Conservation (phyloP, 371 early-diverging fungal genomes). For the Thermomucor indicae-seudaticae region DNA sequence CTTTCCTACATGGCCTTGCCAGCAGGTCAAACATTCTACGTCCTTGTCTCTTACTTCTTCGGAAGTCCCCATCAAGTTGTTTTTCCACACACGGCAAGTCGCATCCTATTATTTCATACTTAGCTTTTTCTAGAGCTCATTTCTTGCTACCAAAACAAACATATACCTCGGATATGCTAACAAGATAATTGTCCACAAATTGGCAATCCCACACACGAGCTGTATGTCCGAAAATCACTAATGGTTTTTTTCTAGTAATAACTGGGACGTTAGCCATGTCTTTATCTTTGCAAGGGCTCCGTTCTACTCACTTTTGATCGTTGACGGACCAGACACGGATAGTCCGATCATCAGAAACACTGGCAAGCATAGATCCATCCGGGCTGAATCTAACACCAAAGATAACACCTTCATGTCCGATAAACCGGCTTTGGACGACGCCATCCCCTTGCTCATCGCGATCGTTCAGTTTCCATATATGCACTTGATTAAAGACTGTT, state of each 20-base stretch:
- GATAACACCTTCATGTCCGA: slow-evolving; percentile 79
- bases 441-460: slow-evolving; percentile 40
- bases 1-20: slow-evolving; percentile 80
- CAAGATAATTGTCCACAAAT: slow-evolving; percentile 52
- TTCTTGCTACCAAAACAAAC: not conserved
- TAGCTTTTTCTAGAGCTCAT: not conserved
- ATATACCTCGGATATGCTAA: slow-evolving; percentile 60
- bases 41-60: slow-evolving; percentile 15
- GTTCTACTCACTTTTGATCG: slow-evolving; percentile 4
- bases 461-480: slow-evolving; percentile 61
- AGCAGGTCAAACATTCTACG: slow-evolving; percentile 58
- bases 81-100: slow-evolving; percentile 79
- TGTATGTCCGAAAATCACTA: slow-evolving; percentile 73
- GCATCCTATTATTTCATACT: slow-evolving; percentile 49
- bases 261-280: not conserved
- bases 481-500: slow-evolving; percentile 80
- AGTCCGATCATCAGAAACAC: slow-evolving; percentile 86
- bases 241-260: slow-evolving; percentile 27
- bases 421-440: slow-evolving; percentile 40
- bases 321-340: slow-evolving; percentile 71
- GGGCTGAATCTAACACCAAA: slow-evolving; percentile 74
- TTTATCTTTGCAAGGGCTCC: not conserved
- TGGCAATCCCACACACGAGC: slow-evolving; percentile 83
- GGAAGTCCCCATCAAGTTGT: slow-evolving; percentile 24
- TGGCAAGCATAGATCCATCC: slow-evolving; percentile 55